Evolutionary conservation across 1,284 basidiomycete genomes (phyloP).

Genomic region (Schizophyllum commune): DNA sequence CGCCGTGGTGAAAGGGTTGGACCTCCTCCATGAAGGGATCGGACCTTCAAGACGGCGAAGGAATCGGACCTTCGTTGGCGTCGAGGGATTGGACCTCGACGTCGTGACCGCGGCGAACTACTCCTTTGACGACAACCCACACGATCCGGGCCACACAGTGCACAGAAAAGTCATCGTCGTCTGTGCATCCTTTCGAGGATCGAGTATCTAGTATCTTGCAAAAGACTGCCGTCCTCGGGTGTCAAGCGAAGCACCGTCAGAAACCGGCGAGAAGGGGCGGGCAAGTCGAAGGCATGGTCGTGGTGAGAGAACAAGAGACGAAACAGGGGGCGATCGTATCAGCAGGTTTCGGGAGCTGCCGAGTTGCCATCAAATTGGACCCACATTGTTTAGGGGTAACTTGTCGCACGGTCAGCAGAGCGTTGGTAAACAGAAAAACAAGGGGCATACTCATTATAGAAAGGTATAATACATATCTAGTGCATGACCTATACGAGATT

Average conservation of each 20-base stretch:
- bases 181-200: neutral
- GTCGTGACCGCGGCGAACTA: neutral
- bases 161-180: neutral
- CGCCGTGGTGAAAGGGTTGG: neutral
- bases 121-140: neutral
- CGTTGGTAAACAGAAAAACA: neutral
- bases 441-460: neutral
- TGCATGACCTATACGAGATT: too few relatives aligned
- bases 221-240: too few relatives aligned
- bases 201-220: neutral
- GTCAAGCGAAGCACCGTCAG: too few relatives aligned
- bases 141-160: neutral
- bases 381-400: neutral
- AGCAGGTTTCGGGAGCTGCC: neutral
- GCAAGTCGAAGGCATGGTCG: too few relatives aligned
- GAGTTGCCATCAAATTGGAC: neutral
- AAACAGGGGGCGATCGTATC: neutral
- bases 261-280: too few relatives aligned
- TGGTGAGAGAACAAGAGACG: neutral
- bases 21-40: neutral
- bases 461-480: too few relatives aligned
- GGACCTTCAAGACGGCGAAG: neutral
- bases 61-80: neutral
- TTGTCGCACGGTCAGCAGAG: neutral
- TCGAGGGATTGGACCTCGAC: neutral